Base-by-base conservation (phyloP, 306 rosid genomes). In the Myrica gale region DNA sequence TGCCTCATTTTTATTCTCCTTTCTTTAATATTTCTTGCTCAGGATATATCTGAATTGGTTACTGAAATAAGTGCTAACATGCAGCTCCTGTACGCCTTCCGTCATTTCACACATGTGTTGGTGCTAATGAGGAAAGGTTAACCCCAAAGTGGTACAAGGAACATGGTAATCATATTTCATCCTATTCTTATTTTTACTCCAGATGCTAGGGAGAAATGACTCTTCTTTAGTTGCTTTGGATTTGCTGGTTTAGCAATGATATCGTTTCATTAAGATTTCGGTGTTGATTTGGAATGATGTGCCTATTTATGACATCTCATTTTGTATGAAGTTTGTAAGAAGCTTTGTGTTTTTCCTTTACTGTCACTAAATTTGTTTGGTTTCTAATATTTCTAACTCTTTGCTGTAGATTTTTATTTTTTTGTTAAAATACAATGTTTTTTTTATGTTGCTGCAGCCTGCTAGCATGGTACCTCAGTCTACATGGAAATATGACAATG, bases 111-210 rank as follows among this genome's bases (percentile, higher is more conserved):
- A 95, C 97, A 63, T 95, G 98, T 80, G 97, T 95, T 45, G 98
- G 97, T 77, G 93, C 90, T 39, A 86, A 92, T 80, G 93, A 89
- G 87, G 98, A 95, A 86, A 90, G 96, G 77, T 82, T 95, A 71
- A 92, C 97, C 75, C 93, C 97, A 21, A 92, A 92, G 82, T 92
- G 98, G 98, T 95, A 95, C 71, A 90, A 81, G 79, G 98, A 95
- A 78, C 86, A 95, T 72, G 97, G 98, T 89, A 92, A 90, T 82
- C 78, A 80, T 85, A 63, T 47, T 46, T 80, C 68, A 73, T 51
- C 7, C 82, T 75, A 56, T 44, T 55, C 43, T 76, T 6, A 70
- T 63, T 62, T 43, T n/a, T 20, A 13, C 20, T 51, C 19, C 51
- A 7, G 13, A 9, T 45, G 56, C 6, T 58, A 37, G n/a, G 39